Evolutionary conservation across 352 stramenopile species (phyloP).

Genomic region (Pythium pectinolyticum): DNA sequence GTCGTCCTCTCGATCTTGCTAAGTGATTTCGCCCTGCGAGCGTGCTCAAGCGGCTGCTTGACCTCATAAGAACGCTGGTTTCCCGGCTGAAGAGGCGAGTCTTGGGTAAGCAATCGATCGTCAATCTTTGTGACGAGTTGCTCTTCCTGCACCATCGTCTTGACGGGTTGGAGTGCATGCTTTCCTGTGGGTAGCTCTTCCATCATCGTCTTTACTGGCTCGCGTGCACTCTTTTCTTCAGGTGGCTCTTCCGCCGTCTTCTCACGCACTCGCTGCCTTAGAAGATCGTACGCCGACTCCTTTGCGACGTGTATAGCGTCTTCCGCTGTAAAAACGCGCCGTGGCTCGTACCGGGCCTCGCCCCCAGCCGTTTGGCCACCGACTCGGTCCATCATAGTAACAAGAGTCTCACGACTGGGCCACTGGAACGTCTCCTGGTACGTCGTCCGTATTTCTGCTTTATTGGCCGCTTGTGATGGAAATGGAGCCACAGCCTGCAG

Average conservation of each 20-base stretch:
- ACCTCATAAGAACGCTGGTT: too few species aligned
- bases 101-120: too few species aligned
- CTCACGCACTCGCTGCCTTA: conserved; percentile 4
- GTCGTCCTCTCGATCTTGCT: too few species aligned
- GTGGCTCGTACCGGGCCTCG: conserved; percentile 23
- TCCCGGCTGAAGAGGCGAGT: too few species aligned
- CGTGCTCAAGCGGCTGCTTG: too few species aligned
- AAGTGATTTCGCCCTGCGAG: too few species aligned
- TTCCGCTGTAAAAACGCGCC: conserved; percentile 31
- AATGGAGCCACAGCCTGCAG: not conserved
- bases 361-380: conserved; percentile 16
- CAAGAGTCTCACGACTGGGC: conserved; percentile 2
- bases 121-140: too few species aligned
- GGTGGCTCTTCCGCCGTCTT: conserved; percentile 14
- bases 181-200: too few species aligned
- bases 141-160: too few species aligned
- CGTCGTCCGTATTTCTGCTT: conserved; percentile 5
- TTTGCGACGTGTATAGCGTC: conserved; percentile 43
- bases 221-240: not conserved
- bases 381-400: conserved; percentile 12
- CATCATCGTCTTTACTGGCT: not conserved
- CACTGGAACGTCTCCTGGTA: conserved; percentile 23
- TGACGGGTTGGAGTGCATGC: too few species aligned
- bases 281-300: conserved; percentile 36
- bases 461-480: not conserved